Conservation (phyloP, 164 flowering plant species). For the Chloranthus sessilifolius region DNA sequence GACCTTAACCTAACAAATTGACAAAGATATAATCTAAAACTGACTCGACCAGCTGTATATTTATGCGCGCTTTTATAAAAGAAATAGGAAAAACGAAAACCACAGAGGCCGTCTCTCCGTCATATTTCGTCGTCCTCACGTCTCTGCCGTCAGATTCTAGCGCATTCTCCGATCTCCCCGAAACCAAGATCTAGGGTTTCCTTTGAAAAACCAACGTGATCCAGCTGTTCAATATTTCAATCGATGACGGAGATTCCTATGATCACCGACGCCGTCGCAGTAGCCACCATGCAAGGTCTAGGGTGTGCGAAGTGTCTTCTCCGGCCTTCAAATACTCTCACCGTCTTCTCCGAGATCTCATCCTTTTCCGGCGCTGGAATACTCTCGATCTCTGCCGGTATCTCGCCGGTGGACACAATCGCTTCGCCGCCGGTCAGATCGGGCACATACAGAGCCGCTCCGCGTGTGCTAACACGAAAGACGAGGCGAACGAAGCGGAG, state of each 20-base stretch:
- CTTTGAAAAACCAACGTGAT: no score
- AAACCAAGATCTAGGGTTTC: no score
- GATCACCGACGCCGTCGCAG: slow-evolving; percentile 3
- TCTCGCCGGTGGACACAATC: slow-evolving; percentile 34
- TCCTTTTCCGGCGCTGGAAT: slow-evolving; percentile 14
- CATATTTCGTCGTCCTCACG: background rate
- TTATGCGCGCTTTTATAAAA: no score
- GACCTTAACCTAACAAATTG: no score
- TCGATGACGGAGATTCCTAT: background rate
- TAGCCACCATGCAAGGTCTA: background rate
- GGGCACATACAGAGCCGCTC: slow-evolving; percentile 15
- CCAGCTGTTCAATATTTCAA: no score
- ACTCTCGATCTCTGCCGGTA: slow-evolving; percentile 32
- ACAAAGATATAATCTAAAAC: no score
- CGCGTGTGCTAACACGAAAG: slow-evolving; percentile 29
- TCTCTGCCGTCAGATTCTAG: background rate
- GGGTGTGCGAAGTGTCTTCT: slow-evolving; percentile 6
- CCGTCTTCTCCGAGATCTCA: slow-evolving; percentile 4
- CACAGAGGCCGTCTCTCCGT: no score
- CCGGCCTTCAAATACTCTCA: slow-evolving; percentile 6
- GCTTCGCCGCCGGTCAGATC: slow-evolving; percentile 48
- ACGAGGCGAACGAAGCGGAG: slow-evolving; percentile 36
- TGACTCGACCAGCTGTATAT: no score
- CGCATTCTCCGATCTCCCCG: no score
- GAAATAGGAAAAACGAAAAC: no score